phyloP scores from a whole-genome alignment of 108 stramenopile species.

The Cyclotella baltica region DNA sequence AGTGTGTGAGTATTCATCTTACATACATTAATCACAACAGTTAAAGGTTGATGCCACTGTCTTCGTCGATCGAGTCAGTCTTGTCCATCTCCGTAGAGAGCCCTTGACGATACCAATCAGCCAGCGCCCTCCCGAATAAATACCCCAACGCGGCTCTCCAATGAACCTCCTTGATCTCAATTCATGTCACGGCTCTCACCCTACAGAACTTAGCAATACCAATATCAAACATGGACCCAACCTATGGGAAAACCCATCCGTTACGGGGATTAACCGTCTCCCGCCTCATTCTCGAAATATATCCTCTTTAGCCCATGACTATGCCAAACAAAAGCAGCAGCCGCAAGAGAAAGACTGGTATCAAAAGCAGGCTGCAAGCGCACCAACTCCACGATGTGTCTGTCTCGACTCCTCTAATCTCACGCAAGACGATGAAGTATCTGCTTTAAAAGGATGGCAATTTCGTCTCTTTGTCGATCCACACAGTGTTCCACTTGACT shows the following conservation, averaged over 20 bases:
- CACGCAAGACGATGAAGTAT: neutral
- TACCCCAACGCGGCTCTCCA: neutral
- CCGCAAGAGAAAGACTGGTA: neutral
- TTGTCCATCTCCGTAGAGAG: too few species aligned
- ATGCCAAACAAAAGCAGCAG: neutral
- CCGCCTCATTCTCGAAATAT: conserved; percentile 40
- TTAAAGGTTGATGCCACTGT: too few species aligned
- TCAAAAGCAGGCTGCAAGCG: neutral
- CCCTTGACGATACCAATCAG: neutral
- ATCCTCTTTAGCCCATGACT: conserved; percentile 17
- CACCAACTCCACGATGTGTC: conserved; percentile 24
- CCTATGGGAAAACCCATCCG: conserved; percentile 43
- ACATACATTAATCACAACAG: too few species aligned
- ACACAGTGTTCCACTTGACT: conserved; percentile 15
- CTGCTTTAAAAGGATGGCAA: conserved; percentile 23
- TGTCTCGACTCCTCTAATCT: conserved; percentile 41
- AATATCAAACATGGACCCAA: neutral
- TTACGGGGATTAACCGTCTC: conserved; percentile 40
- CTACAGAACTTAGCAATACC: neutral
- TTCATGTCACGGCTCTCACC: conserved; percentile 17
- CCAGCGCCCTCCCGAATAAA: neutral
- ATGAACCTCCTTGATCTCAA: conserved; percentile 26
- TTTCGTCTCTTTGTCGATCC: conserved; percentile 46
- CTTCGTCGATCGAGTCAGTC: too few species aligned
- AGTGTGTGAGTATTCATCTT: too few species aligned